Evolutionary conservation across 192 early-diverging fungal genomes (phyloP), one percentile per base, ranked within the genome.

Genomic region (Phlyctochytrium bullatum): DNA sequence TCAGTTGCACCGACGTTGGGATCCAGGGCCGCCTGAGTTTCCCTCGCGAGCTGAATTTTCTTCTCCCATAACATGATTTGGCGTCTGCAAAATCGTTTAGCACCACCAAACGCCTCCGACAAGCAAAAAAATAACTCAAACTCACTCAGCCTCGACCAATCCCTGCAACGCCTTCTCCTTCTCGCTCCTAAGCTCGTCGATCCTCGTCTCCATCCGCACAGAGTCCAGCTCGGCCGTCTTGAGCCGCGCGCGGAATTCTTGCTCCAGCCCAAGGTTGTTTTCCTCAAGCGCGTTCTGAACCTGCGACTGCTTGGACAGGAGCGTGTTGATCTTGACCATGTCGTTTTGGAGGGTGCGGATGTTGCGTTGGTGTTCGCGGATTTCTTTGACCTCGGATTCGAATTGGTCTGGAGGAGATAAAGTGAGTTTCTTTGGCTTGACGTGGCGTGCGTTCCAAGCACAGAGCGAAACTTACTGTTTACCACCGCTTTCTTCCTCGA

Each of bases 61-160:
- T 87, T 87, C 64, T 87, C 84, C 86, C 86, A 87, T 14, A 87
- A 74, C 81, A 87, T 83, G 34, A 86, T 76, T 63, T 87, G 86
- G 0, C 84, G 85, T 67, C 84, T 85, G 51, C 20, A 61, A 17
- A 23, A 20, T 16, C 25, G 40, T 47, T 6, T 6, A 6, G 40
- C 40, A 47, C 6, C 40, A 47, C 10, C 20, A n/a, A n/a, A n/a
- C n/a, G 40, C 40, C 40, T 10, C n/a, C 40, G 36, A 40, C 3
- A 29, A 3, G 31, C 34, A 29, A 76, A 50, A 12, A 47, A 47
- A 20, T 47, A 47, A 74, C 74, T 67, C 56, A 84, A 47, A 74
- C 74, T 67, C 56, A 84, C 86, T 87, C 86, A 17, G 82, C 71
- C 58, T 87, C 86, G 24, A 87, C 65, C 2, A 87, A 61, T 47